phyloP scores from a whole-genome alignment of 352 stramenopile species.

The Globisporangium parvum region DNA sequence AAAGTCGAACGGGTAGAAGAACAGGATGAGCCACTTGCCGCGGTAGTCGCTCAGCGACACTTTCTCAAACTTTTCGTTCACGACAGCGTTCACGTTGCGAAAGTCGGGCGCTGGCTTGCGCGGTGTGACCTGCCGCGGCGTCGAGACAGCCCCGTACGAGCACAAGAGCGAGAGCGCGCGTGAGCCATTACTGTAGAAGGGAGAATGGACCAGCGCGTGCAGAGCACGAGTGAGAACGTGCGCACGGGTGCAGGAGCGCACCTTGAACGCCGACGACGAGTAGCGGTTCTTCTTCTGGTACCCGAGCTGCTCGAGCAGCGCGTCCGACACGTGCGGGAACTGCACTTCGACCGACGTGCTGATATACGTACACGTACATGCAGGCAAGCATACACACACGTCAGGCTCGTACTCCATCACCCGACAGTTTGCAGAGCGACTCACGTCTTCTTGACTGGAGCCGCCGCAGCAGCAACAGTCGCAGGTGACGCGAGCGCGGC shows the following conservation, averaged over 20 bases:
- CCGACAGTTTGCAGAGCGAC: too few relatives aligned
- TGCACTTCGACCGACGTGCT: conserved; percentile 56
- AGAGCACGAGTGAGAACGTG: too few relatives aligned
- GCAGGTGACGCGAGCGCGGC: conserved; percentile 11
- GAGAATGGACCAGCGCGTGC: too few relatives aligned
- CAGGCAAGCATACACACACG: neutral
- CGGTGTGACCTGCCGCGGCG: conserved; percentile 38
- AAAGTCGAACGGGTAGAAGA: conserved; percentile 88
- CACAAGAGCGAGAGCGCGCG: too few relatives aligned
- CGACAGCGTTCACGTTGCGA: conserved; percentile 69
- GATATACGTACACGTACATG: too few relatives aligned
- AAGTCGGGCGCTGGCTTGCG: conserved; percentile 68
- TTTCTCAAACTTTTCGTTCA: conserved; percentile 79
- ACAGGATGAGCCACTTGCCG: conserved; percentile 78
- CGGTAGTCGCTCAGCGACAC: conserved; percentile 70
- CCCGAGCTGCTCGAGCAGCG: conserved; percentile 63
- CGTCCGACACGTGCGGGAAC: conserved; percentile 72
- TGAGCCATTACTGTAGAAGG: neutral
- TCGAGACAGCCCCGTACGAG: neutral
- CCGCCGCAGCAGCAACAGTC: neutral
- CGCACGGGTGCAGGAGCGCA: neutral
- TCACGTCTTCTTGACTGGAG: conserved; percentile 1
- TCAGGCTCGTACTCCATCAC: too few relatives aligned
- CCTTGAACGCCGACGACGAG: conserved; percentile 64
- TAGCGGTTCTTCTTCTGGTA: conserved; percentile 82